Evolutionary conservation across 140 eudicot genomes (phyloP).

Genomic region (Senecio squalidus): DNA sequence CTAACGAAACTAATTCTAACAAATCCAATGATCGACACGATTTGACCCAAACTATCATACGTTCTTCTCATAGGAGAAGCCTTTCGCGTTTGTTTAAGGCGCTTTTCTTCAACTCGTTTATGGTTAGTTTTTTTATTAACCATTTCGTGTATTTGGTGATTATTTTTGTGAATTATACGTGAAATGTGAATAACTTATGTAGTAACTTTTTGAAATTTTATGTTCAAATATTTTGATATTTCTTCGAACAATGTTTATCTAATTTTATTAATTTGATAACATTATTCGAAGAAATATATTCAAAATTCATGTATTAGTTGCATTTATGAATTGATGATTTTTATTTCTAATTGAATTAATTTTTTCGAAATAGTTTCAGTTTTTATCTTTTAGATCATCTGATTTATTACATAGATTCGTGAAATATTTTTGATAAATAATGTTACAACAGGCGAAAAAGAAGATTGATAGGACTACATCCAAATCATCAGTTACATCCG

Average conservation of each 20-base stretch:
- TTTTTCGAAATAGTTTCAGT: too few species aligned
- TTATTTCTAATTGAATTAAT: too few species aligned
- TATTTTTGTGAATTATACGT: not conserved
- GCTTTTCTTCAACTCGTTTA: slow-evolving; percentile 26
- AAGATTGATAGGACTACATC: slow-evolving; percentile 29
- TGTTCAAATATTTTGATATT: too few species aligned
- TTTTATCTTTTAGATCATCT: not conserved
- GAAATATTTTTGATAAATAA: not conserved
- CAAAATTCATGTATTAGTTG: too few species aligned
- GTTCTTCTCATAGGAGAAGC: slow-evolving; percentile 23
- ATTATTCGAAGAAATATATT: too few species aligned
- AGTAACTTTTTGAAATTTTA: not conserved
- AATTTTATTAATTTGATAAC: too few species aligned
- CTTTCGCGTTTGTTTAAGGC: slow-evolving; percentile 33
- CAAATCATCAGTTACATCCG: slow-evolving; percentile 18
- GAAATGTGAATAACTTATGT: not conserved
- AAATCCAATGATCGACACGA: not conserved
- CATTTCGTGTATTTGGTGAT: too few species aligned
- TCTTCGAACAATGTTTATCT: not conserved
- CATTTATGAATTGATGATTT: too few species aligned
- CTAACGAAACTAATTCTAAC: slow-evolving; percentile 7
- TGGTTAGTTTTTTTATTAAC: slow-evolving; percentile 24
- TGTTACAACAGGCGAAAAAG: slow-evolving; percentile 34
- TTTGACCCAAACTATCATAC: not conserved
- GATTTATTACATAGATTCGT: too few species aligned